Conservation (phyloP, 129 eudicot genomes). For the sunflower (Helianthus annuus) region DNA sequence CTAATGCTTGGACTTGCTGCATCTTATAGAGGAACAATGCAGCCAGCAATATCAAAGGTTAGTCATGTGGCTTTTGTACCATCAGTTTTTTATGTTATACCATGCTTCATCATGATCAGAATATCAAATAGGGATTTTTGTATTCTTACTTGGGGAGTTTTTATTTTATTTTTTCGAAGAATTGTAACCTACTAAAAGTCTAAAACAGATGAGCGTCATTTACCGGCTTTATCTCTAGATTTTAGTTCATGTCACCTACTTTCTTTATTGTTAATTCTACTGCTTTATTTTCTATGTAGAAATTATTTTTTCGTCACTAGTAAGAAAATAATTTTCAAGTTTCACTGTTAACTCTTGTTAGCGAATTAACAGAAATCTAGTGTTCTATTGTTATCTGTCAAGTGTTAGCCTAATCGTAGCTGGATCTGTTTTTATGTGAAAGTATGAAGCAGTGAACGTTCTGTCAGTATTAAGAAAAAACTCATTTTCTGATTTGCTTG, state of each 20-base stretch:
- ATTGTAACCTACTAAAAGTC: not conserved
- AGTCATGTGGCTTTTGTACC: slow-evolving; percentile 5
- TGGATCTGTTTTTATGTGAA: slow-evolving; percentile 10
- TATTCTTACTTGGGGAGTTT: not conserved
- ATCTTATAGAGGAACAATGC: slow-evolving; percentile 95
- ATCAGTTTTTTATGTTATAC: slow-evolving; percentile 13
- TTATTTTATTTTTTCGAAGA: not conserved
- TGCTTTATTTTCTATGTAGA: slow-evolving; percentile 3
- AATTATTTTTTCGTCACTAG: not conserved
- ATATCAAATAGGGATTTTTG: slow-evolving; percentile 5
- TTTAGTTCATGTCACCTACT: not conserved
- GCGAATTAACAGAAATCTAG: not conserved
- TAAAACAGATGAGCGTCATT: not conserved
- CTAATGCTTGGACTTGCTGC: slow-evolving; percentile 99
- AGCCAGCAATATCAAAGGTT: slow-evolving; percentile 93
- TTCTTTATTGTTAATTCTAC: slow-evolving; percentile 10
- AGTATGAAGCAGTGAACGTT: not conserved
- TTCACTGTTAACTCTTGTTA: not conserved
- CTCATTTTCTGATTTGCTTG: not conserved
- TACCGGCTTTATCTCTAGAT: not conserved
- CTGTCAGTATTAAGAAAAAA: slow-evolving; percentile 14
- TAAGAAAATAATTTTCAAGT: not conserved
- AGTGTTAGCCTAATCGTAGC: not conserved
- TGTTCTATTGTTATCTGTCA: slow-evolving; percentile 7
- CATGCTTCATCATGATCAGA: slow-evolving; percentile 1